Base-by-base conservation (phyloP, 257 asterid species). In the Solanum pennellii region DNA sequence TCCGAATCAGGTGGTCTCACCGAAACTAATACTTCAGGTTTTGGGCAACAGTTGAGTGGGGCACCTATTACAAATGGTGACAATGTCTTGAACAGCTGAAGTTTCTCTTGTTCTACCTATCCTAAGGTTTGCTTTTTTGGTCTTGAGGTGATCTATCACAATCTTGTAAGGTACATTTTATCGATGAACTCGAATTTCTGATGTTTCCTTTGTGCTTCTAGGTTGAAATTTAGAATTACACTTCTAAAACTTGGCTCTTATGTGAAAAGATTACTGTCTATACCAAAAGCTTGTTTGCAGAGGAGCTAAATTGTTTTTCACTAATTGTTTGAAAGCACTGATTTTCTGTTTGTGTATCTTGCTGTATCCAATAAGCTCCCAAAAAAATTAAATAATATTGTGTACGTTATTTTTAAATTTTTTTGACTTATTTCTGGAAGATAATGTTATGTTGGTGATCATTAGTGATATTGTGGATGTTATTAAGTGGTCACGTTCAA, bases 1-100 rank as follows among this genome's bases (percentile, higher is more conserved):
- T 89, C 98, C 2, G 99, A 95, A 88, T 89, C 92, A 1, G 99
- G 99, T 35, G 97, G 95, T 13, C 77, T 89, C 6, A 42, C 83
- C n/a, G 95, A 80, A 47, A 62, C 89, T 73, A 92, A 90, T 80
- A 68, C 44, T 25, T 93, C 82, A 82, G 71, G 42, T 82, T 91
- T 93, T 14, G 94, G 80, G 73, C 33, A 87, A 52, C 79, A 83
- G 42, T 86, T 92, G 16, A 89, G 65, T 83, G 98, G 91, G 88
- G 82, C 92, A 69, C 90, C 88, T 69, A 87, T 47, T 42, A 96
- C 89, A 83, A 93, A 92, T 15, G 93, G 25, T 73, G 88, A 45
- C 73, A n/a, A 47, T 71, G n/a, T 62, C 83, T 86, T 72, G 83
- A 80, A 39, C 25, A 80, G 66, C 68, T 80, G 18, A 80, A 16